Conservation (phyloP, 768 basidiomycete genomes). For the Leucocoprinus leucothites region DNA sequence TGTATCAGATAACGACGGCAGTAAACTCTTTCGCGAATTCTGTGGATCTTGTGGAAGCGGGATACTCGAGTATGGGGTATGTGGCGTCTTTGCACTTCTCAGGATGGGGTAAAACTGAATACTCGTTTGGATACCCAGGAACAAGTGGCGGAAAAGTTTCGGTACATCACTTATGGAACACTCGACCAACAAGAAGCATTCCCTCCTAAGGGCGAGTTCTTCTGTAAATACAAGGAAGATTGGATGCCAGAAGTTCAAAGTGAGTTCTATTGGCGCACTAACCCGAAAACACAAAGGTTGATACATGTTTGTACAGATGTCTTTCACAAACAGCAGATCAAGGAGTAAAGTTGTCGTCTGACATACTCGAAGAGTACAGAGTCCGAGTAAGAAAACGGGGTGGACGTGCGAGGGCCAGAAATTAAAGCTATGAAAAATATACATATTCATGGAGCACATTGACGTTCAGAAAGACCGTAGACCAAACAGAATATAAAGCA, state of each 20-base stretch:
- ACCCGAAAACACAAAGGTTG: neutral
- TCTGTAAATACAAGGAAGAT: constrained; percentile 15
- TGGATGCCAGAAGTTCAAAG: constrained; percentile 19
- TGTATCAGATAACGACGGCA: constrained; percentile 14
- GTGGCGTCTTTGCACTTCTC: neutral
- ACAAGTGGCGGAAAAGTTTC: constrained; percentile 14
- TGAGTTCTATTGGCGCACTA: constrained; percentile 2
- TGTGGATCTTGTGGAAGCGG: constrained; percentile 16
- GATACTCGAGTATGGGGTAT: constrained; percentile 17
- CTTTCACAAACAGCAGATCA: constrained; percentile 18
- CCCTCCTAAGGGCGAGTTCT: constrained; percentile 18
- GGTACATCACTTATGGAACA: constrained; percentile 16
- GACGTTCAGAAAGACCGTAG: neutral
- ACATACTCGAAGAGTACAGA: neutral
- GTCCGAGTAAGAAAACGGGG: neutral
- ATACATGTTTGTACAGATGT: constrained; percentile 8
- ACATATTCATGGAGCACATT: neutral
- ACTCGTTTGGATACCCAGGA: constrained; percentile 9
- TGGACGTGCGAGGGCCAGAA: no score
- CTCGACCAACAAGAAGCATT: constrained; percentile 14
- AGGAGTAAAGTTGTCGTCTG: constrained; percentile 5
- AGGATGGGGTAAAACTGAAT: neutral
- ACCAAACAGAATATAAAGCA: no score
- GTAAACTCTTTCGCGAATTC: constrained; percentile 16
- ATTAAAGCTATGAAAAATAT: neutral